Evolutionary conservation across 805 yeast species (phyloP).

Genomic region (Candida chauliodis): DNA sequence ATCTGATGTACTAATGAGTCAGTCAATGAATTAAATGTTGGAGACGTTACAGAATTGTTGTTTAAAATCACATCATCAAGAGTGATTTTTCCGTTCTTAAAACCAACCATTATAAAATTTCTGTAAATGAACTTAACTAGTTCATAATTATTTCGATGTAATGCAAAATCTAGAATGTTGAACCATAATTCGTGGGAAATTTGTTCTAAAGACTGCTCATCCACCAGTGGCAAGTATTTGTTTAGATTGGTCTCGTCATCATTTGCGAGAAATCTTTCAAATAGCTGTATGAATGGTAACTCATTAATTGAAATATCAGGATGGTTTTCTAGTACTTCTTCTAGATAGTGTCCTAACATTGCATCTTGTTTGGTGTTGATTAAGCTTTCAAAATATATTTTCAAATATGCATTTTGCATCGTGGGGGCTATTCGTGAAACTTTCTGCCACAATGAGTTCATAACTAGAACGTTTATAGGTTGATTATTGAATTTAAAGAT

Average conservation of each 20-base stretch:
- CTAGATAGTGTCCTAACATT: not conserved
- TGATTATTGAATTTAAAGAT: not conserved
- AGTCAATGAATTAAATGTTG: conserved; percentile 17
- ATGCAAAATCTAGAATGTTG: conserved; percentile 19
- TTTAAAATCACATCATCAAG: conserved; percentile 23
- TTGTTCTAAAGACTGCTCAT: not conserved
- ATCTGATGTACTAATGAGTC: conserved; percentile 23
- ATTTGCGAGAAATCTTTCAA: not conserved
- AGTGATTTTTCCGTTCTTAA: conserved; percentile 16
- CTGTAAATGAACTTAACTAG: conserved; percentile 27
- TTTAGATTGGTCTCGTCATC: not conserved
- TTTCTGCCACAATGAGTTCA: conserved; percentile 1
- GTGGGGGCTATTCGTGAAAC: not conserved
- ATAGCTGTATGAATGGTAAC: not conserved
- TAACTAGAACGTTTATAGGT: not conserved
- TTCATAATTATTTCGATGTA: conserved; percentile 22
- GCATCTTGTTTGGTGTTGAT: conserved; percentile 1
- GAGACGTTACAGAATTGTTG: conserved; percentile 1
- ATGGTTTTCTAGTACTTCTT: not conserved
- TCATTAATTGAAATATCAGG: not conserved
- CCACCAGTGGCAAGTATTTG: not conserved
- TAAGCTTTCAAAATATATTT: not conserved
- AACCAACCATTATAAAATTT: conserved; percentile 26
- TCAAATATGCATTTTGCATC: not conserved
- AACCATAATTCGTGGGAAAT: conserved; percentile 19